Conservation (phyloP, 176 grass and related monocot species). For the Elaeis guineensis region DNA sequence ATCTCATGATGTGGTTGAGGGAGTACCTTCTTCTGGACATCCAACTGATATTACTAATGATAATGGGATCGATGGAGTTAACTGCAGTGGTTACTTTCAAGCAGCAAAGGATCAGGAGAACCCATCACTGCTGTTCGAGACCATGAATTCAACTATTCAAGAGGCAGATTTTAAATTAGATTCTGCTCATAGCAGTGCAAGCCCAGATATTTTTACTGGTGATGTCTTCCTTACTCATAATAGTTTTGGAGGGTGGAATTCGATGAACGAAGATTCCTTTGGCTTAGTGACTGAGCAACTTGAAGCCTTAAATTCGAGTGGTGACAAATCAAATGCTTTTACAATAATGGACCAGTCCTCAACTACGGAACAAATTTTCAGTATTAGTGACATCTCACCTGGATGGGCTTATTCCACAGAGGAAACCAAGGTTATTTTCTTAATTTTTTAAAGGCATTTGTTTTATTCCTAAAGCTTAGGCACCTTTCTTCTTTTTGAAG, state of each 20-base stretch:
- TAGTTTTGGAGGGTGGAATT: conserved; percentile 55
- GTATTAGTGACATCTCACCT: conserved; percentile 74
- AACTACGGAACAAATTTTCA: conserved; percentile 33
- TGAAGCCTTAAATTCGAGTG: background rate
- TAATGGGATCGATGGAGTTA: conserved; percentile 20
- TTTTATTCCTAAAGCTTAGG: background rate
- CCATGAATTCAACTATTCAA: conserved; percentile 31
- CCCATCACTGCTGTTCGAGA: conserved; percentile 19
- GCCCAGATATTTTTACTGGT: conserved; percentile 17
- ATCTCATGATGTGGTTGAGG: conserved; percentile 13
- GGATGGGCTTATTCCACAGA: conserved; percentile 76
- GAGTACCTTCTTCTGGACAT: conserved; percentile 1
- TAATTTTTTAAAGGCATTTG: conserved; percentile 6
- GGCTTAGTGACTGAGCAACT: conserved; percentile 29
- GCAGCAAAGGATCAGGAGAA: conserved; percentile 27
- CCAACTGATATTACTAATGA: conserved; percentile 11
- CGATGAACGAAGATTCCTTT: conserved; percentile 35
- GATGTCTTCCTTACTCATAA: conserved; percentile 38
- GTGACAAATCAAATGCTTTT: background rate
- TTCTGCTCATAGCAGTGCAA: conserved; percentile 18
- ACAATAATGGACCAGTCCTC: conserved; percentile 2
- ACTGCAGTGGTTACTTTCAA: conserved; percentile 22
- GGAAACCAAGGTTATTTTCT: conserved; percentile 57
- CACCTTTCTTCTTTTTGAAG: too few relatives aligned
- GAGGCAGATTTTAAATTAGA: conserved; percentile 16